Evolutionary conservation across 495 filamentous ascomycete genomes (phyloP).

Genomic region (Lasiosphaeria hispida): DNA sequence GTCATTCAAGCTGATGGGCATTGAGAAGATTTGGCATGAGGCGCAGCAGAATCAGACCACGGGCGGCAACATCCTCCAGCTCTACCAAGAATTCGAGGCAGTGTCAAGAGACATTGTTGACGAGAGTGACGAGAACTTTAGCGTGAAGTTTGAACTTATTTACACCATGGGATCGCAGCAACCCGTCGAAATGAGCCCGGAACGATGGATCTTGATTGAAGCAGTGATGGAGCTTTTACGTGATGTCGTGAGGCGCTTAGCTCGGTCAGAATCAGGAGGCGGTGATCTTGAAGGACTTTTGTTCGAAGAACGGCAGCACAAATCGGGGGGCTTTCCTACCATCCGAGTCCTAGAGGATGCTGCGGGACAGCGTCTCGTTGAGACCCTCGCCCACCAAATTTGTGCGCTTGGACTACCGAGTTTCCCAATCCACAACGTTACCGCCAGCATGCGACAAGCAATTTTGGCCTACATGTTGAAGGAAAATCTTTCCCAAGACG

Average conservation of each 20-base stretch:
- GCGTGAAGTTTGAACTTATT: constrained; percentile 59
- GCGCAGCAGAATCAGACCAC: too few relatives aligned
- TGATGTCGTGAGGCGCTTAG: too few relatives aligned
- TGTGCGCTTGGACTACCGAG: constrained; percentile 39
- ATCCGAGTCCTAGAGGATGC: constrained; percentile 42
- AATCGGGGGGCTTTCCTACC: constrained; percentile 36
- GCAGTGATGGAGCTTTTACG: too few relatives aligned
- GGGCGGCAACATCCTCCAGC: too few relatives aligned
- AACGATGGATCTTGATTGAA: constrained; percentile 63
- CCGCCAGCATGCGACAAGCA: constrained; percentile 30
- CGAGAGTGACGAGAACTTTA: constrained; percentile 66
- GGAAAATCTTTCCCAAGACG: constrained; percentile 22
- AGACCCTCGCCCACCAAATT: constrained; percentile 31
- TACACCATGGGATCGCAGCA: constrained; percentile 64
- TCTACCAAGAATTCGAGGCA: too few relatives aligned
- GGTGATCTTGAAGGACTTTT: constrained; percentile 7
- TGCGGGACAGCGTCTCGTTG: constrained; percentile 33
- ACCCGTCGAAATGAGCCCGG: constrained; percentile 53
- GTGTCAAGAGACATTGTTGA: constrained; percentile 57
- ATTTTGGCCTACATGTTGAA: constrained; percentile 46
- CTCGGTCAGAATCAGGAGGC: too few relatives aligned
- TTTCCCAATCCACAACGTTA: constrained; percentile 42
- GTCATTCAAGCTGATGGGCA: constrained; percentile 64
- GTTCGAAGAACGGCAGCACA: constrained; percentile 6
- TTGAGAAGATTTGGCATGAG: constrained; percentile 48